Percentiles rank a stretch among this genome's conserved stretches.
Evolutionary conservation across 208 protist species (phyloP).

Genomic region (Zelonia costaricensis): DNA sequence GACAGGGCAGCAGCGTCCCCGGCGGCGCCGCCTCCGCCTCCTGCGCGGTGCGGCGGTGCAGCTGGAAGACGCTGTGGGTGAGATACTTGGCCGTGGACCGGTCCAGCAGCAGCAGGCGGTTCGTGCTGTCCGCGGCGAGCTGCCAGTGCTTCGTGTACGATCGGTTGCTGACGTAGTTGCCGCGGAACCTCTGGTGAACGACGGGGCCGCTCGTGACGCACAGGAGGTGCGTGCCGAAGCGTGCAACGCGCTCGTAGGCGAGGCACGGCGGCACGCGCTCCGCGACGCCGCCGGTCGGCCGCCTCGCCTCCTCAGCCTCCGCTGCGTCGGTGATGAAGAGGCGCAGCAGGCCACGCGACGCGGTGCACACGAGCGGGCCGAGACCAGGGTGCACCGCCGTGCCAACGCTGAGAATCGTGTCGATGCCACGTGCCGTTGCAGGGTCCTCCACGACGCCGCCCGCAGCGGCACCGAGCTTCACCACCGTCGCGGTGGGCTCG

Average conservation of each 20-base stretch:
- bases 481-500: conserved; percentile 31
- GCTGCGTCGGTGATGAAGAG: neutral
- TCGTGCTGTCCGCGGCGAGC: conserved; percentile 30
- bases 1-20: neutral
- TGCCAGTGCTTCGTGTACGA: conserved; percentile 34
- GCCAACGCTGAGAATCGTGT: conserved; percentile 18
- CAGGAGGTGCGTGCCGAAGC: conserved; percentile 5
- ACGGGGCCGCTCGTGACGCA: conserved; percentile 20
- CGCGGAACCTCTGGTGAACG: conserved; percentile 7
- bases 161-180: conserved; percentile 10
- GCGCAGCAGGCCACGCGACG: conserved; percentile 8
- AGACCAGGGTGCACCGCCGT: conserved; percentile 9
- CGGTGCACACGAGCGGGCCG: conserved; percentile 19
- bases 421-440: conserved; percentile 1
- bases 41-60: neutral
- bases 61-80: conserved; percentile 16
- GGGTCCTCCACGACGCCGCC: conserved; percentile 33
- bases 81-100: conserved; percentile 15
- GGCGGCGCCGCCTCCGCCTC: neutral
- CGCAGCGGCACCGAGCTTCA: conserved; percentile 36
- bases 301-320: conserved; percentile 3
- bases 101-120: conserved; percentile 34
- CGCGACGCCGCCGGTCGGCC: neutral
- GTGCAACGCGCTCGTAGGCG: conserved; percentile 6
- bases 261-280: conserved; percentile 18